Evolutionary conservation across 345 rosid species (phyloP).

Genomic region (Syzygium jambos): DNA sequence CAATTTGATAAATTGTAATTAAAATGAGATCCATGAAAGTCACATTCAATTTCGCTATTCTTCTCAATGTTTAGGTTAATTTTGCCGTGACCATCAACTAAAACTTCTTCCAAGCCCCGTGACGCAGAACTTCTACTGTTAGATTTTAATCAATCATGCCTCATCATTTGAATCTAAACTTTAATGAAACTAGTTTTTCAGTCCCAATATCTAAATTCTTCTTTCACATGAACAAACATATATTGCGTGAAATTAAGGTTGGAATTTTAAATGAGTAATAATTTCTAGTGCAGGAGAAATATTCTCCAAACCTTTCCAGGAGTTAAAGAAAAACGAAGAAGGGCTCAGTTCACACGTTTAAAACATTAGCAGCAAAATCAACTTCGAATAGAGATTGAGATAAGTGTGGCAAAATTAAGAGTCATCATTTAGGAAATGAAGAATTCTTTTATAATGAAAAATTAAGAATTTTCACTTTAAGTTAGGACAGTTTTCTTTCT

Average conservation of each 20-base stretch:
- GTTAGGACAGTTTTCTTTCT: fast-evolving
- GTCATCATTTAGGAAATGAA: not conserved
- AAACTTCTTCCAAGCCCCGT: not conserved
- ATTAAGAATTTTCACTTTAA: not conserved
- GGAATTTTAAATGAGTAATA: fast-evolving
- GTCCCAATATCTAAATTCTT: fast-evolving
- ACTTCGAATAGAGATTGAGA: not conserved
- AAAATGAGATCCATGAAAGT: not conserved
- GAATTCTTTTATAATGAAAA: no score
- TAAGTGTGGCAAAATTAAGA: not conserved
- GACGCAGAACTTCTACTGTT: fast-evolving
- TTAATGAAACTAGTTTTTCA: not conserved
- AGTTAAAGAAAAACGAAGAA: fast-evolving
- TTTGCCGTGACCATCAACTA: not conserved
- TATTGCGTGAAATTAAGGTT: not conserved
- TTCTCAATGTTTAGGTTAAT: not conserved
- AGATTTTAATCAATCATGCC: not conserved
- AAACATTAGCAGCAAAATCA: not conserved
- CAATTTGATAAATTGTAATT: not conserved
- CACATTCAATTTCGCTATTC: not conserved
- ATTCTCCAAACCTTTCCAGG: not conserved
- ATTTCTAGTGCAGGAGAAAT: not conserved
- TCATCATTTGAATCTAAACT: not conserved
- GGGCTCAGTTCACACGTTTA: not conserved
- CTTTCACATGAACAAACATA: not conserved